A percentile compares a stretch with the other conserved stretches of the same genome.
These are phyloP conservation scores for Acmispon strigosus DNA, from an alignment of 306 rosid species.

Conservation along the genomic window DNA sequence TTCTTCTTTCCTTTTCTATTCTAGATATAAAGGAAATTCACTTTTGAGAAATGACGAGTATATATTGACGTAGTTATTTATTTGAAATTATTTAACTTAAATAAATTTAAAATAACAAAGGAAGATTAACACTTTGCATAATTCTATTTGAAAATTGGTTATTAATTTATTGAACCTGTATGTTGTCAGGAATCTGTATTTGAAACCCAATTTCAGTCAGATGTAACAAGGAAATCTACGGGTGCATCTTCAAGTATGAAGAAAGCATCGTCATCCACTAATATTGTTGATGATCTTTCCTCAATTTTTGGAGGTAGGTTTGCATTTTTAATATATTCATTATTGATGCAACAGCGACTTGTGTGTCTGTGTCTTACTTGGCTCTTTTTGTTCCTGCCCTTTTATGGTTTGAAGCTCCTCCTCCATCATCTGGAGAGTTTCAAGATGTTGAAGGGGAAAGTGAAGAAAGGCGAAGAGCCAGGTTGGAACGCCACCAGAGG, in stretches of 20 bases:
- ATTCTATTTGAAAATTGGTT: constrained; percentile 11
- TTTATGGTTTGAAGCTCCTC: constrained; percentile 51
- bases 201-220: constrained; percentile 67
- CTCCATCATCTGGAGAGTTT: constrained; percentile 74
- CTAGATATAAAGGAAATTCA: not conserved
- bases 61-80: not conserved
- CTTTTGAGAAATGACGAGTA: constrained; percentile 1
- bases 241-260: constrained; percentile 52
- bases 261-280: constrained; percentile 70
- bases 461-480: constrained; percentile 91
- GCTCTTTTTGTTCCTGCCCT: constrained; percentile 7
- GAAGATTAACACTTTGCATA: not conserved
- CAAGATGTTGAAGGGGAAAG: constrained; percentile 90
- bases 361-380: not conserved
- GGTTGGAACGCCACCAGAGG: constrained; percentile 92
- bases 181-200: constrained; percentile 47
- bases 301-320: constrained; percentile 84
- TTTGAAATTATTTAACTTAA: not conserved
- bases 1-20: not conserved
- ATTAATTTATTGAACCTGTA: constrained; percentile 22
- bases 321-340: constrained; percentile 3
- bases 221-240: constrained; percentile 48
- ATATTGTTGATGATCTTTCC: constrained; percentile 89
- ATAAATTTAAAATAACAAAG: not conserved
- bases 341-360: not conserved